Percentiles rank a stretch among this genome's conserved stretches.
Evolutionary conservation across 345 rosid species (phyloP).

Genomic region (Gossypium stocksii): DNA sequence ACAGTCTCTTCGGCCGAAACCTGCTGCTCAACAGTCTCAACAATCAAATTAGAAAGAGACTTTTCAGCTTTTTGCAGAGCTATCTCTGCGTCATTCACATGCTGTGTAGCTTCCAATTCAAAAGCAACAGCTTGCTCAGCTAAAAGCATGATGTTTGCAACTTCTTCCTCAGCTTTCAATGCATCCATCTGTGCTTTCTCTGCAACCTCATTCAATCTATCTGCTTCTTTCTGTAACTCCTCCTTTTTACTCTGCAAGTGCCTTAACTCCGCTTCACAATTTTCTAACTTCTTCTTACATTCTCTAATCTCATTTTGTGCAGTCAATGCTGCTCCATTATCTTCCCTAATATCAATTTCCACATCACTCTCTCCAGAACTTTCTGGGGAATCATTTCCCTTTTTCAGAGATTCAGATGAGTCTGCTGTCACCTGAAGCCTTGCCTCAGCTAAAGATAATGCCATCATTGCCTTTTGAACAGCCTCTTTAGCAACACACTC

Average conservation of each 20-base stretch:
- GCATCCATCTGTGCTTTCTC: constrained; percentile 1
- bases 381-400: neutral
- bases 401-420: neutral
- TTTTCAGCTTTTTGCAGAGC: neutral
- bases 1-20: neutral
- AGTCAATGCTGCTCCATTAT: neutral
- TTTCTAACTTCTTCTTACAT: neutral
- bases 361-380: neutral
- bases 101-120: constrained; percentile 2
- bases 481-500: constrained; percentile 1
- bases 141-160: neutral
- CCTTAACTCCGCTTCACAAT: neutral
- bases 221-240: neutral
- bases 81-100: neutral
- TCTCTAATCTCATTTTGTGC: neutral
- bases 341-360: neutral
- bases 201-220: neutral
- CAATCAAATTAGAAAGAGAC: neutral
- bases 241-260: neutral
- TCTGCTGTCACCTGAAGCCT: neutral
- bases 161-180: neutral
- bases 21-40: neutral
- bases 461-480: neutral
- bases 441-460: constrained; percentile 1
- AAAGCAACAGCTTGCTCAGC: constrained; percentile 6